Percentiles rank a stretch among this genome's conserved stretches.
Evolutionary conservation across 2,329 filamentous ascomycete genomes (phyloP).

Genomic region (Pseudogymnoascus sp.): DNA sequence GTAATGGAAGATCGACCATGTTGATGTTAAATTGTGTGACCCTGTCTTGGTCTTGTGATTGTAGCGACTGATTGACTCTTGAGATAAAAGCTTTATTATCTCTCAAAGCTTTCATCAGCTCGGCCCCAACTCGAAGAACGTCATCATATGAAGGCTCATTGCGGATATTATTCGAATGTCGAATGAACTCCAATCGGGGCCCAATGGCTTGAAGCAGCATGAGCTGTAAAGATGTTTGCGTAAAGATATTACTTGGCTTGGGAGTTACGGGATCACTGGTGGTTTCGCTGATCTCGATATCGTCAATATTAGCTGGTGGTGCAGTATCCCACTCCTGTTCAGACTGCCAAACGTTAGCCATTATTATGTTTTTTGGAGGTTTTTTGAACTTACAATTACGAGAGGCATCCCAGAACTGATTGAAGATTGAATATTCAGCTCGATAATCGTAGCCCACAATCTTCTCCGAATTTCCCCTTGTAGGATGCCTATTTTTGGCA

Average conservation of each 20-base stretch:
- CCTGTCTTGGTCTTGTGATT: conserved; percentile 7
- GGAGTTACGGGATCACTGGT: conserved; percentile 16
- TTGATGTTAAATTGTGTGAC: conserved; percentile 26
- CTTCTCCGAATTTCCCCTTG: conserved; percentile 46
- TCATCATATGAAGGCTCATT: conserved; percentile 38
- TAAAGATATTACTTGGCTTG: conserved; percentile 28
- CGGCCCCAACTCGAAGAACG: conserved; percentile 37
- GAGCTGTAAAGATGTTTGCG: conserved; percentile 43
- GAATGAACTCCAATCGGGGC: conserved; percentile 36
- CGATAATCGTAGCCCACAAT: conserved; percentile 48
- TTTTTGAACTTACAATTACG: conserved; percentile 28
- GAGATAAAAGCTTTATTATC: conserved; percentile 15
- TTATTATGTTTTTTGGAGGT: background rate
- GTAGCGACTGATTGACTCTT: background rate
- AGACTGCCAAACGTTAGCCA: conserved; percentile 16
- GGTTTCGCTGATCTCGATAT: conserved; percentile 39
- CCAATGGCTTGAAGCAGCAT: conserved; percentile 37
- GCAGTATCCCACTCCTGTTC: conserved; percentile 41
- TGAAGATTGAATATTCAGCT: conserved; percentile 44
- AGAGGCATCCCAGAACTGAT: conserved; percentile 44
- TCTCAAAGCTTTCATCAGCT: conserved; percentile 32
- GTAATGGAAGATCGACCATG: conserved; percentile 42
- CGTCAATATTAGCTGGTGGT: conserved; percentile 43
- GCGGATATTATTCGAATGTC: conserved; percentile 40
- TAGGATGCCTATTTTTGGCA: conserved; percentile 39